Conservation (phyloP, 2,329 filamentous ascomycete genomes). For the Colletotrichum aenigma region DNA sequence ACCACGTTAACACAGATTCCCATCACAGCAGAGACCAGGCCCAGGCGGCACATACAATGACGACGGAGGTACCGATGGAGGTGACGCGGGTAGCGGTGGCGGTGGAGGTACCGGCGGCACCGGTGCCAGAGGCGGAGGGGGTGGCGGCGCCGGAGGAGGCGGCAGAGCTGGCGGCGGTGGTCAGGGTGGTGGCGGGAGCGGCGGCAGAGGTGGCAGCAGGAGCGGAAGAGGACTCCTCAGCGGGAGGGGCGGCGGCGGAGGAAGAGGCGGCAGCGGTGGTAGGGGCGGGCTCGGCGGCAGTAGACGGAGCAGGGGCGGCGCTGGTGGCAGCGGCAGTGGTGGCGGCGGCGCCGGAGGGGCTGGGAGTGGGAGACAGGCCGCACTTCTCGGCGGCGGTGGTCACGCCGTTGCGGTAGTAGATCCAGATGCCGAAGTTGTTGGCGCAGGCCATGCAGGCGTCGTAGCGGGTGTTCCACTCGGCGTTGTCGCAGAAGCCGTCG, state of each 20-base stretch:
- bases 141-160: not conserved
- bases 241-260: not conserved
- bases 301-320: not conserved
- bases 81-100: not conserved
- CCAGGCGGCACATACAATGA: constrained; percentile 13
- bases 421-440: constrained; percentile 48
- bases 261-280: not conserved
- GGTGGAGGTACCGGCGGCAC: not conserved
- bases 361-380: constrained; percentile 3
- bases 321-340: not conserved
- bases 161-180: not conserved
- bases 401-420: constrained; percentile 43
- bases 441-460: constrained; percentile 46
- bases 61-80: constrained; percentile 8
- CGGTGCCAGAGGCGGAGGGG: not conserved
- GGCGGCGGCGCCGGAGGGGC: constrained; percentile 7
- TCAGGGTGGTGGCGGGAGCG: not conserved
- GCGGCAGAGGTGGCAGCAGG: not conserved
- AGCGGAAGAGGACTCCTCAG: not conserved
- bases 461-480: constrained; percentile 44
- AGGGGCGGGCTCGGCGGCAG: not conserved
- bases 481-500: constrained; percentile 38
- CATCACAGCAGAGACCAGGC: constrained; percentile 1
- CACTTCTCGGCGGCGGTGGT: constrained; percentile 30
- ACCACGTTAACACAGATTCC: not conserved